Conservation (phyloP, 2,329 filamentous ascomycete species). For the Cladophialophora chaetospira region DNA sequence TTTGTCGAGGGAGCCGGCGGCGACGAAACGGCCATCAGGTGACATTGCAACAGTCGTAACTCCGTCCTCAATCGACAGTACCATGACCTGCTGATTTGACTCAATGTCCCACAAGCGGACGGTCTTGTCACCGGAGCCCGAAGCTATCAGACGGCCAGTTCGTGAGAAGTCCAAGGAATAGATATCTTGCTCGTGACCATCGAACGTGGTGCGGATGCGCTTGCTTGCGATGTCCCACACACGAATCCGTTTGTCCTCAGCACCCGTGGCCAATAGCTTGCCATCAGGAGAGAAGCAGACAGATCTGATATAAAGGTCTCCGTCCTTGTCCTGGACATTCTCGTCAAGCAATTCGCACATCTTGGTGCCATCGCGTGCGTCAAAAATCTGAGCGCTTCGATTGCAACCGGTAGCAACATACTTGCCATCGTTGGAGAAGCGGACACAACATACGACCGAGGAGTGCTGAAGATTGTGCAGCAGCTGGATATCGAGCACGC, state of each 20-base stretch:
- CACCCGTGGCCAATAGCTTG: conserved; percentile 88
- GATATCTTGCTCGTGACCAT: conserved; percentile 98
- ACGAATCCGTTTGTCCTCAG: conserved; percentile 95
- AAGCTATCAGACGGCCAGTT: conserved; percentile 91
- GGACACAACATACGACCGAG: conserved; percentile 96
- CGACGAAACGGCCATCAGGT: conserved; percentile 89
- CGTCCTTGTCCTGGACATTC: conserved; percentile 73
- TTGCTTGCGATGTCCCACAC: conserved; percentile 91
- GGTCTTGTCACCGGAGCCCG: conserved; percentile 89
- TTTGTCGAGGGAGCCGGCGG: conserved; percentile 94
- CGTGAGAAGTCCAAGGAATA: conserved; percentile 94
- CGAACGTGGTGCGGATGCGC: conserved; percentile 87
- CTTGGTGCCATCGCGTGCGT: conserved; percentile 82
- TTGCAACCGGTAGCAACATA: conserved; percentile 98
- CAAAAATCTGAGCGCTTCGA: conserved; percentile 98
- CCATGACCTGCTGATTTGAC: conserved; percentile 76
- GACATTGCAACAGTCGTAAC: conserved; percentile 98
- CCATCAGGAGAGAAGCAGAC: conserved; percentile 99
- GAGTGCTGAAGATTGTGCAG: conserved; percentile 91
- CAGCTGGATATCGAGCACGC: conserved; percentile 87
- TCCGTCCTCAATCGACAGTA: conserved; percentile 90
- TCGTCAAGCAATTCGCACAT: conserved; percentile 90
- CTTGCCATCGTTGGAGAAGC: conserved; percentile 94
- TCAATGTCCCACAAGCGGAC: conserved; percentile 97
- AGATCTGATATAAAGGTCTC: conserved; percentile 94